phyloP scores from a whole-genome alignment of 768 basidiomycete species.

The Tubosaeta sp. region DNA sequence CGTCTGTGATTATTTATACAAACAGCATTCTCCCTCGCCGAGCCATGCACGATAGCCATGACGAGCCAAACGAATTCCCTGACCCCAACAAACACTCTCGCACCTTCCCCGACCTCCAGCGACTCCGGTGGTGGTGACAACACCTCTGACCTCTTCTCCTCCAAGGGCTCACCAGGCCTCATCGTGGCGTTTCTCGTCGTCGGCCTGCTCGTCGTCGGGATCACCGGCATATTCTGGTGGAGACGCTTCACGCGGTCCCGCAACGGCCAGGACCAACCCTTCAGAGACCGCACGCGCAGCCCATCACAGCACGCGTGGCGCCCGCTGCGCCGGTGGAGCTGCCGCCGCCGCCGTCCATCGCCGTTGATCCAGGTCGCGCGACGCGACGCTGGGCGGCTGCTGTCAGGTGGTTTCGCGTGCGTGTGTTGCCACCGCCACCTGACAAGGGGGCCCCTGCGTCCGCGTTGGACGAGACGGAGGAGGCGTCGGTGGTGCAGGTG shows the following conservation, averaged over 20 bases:
- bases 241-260: conserved; percentile 29
- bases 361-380: neutral
- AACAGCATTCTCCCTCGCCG: neutral
- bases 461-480: conserved; percentile 1
- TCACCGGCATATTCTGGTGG: conserved; percentile 48
- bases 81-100: conserved; percentile 4
- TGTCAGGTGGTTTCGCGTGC: neutral
- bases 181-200: conserved; percentile 60
- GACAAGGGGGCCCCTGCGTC: neutral
- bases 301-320: conserved; percentile 20
- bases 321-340: too few relatives aligned
- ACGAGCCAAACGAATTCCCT: conserved; percentile 3
- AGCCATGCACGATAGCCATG: conserved; percentile 16
- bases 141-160: conserved; percentile 21
- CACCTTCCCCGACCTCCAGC: conserved; percentile 1
- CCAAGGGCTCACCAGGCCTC: conserved; percentile 45
- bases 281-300: conserved; percentile 15
- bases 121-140: neutral
- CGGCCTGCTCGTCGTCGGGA: conserved; percentile 47
- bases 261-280: neutral
- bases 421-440: neutral
- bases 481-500: conserved; percentile 30
- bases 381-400: neutral
- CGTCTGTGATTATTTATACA: conserved; percentile 7
- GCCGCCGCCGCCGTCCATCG: neutral